phyloP scores from a whole-genome alignment of 345 rosid genomes.

The Syzygium oleosum region DNA sequence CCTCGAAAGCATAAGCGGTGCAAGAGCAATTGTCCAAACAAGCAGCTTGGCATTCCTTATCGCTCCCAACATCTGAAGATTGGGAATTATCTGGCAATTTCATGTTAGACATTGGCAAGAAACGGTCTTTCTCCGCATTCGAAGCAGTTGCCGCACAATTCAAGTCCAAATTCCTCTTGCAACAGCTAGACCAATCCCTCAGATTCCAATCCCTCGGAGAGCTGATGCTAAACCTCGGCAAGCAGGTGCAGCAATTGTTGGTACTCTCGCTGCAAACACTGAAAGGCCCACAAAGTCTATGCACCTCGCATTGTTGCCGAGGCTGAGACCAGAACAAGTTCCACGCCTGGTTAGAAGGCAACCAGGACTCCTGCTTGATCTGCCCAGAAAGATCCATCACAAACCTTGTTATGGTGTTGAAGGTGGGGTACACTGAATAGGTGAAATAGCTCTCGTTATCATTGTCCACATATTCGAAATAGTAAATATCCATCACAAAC shows the following conservation, averaged over 20 bases:
- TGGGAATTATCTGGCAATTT: conserved; percentile 9
- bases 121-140: conserved; percentile 22
- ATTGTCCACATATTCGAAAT: conserved; percentile 36
- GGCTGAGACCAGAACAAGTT: conserved; percentile 67
- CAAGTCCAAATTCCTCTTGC: conserved; percentile 34
- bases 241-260: neutral
- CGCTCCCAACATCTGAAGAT: conserved; percentile 4
- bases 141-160: conserved; percentile 29
- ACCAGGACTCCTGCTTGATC: conserved; percentile 45
- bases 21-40: conserved; percentile 60
- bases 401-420: conserved; percentile 33
- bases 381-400: conserved; percentile 58
- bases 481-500: too few relatives aligned
- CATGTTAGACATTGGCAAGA: conserved; percentile 13
- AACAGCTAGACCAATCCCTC: conserved; percentile 53
- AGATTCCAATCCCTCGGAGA: conserved; percentile 36
- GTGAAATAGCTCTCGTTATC: conserved; percentile 53
- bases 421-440: conserved; percentile 38
- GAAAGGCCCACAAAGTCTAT: conserved; percentile 59
- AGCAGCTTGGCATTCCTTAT: conserved; percentile 25
- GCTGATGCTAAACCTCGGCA: neutral
- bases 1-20: conserved; percentile 46
- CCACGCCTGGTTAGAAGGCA: conserved; percentile 23
- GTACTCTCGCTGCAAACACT: conserved; percentile 37
- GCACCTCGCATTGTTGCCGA: conserved; percentile 54